Evolutionary conservation across 176 grass and related monocot genomes (phyloP), one percentile per base, ranked within the genome.

Genomic region (Cenchrus americanus): DNA sequence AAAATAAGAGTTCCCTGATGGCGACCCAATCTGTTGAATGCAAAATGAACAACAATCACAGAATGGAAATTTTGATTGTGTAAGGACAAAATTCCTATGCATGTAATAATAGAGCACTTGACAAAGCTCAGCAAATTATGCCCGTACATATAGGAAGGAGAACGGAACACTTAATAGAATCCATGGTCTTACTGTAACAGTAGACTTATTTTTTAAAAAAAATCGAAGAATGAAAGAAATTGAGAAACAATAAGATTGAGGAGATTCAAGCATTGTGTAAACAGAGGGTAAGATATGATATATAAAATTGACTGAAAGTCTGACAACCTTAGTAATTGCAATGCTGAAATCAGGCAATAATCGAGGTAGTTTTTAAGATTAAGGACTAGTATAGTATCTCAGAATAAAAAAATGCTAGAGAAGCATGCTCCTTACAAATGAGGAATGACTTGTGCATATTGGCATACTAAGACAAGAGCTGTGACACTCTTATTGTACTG

Each of bases 1-100:
- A 89, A 94, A 97, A 83, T 87, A 89, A 47, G 82, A 74, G 51
- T 90, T 94, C 71, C 85, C 80, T 68, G 85, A 85, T 77, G 88
- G 77, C 49, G 87, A 91, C 40, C 67, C 80, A 69, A 87, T 81
- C 92, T 97, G 85, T 78, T 55, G 17, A 83, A 91, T 73, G 32
- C 6, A 47, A 93, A 87, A 86, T 26, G 78, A n/a, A 71, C 57
- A 80, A 41, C 41, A 81, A 32, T 80, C 59, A 80, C 64, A 57
- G n/a, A 82, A 58, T 2, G 3, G 9, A 77, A 13, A 32, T 40
- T 43, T 42, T 37, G 43, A 69, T 44, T 66, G 34, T 37, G 3
- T 78, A 3, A 5, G 26, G 21, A 67, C 24, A 65, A 66, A 58
- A 66, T 24, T 26, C 44, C 10, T 44, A n/a, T 5, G 23, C 6